A percentile compares a stretch with the other conserved stretches of the same genome.
These are phyloP conservation scores for Saccharomycopsis lassenensis DNA, from an alignment of 805 yeast genomes.

Conservation along the genomic window DNA sequence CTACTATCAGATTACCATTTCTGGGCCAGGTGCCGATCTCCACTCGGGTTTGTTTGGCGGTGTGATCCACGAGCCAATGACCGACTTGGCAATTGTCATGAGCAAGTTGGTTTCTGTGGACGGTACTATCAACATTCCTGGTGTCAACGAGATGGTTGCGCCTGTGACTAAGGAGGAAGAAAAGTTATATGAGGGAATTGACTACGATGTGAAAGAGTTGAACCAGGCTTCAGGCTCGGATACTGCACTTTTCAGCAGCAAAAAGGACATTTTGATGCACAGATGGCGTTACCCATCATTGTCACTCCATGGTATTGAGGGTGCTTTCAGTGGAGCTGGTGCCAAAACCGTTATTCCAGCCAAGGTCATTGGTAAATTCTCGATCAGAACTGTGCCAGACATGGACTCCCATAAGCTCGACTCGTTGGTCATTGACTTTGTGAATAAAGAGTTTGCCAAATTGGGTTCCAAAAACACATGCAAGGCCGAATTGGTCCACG, in stretches of 20 bases:
- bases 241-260: slow-evolving; percentile 65
- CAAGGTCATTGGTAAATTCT: slow-evolving; percentile 86
- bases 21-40: slow-evolving; percentile 94
- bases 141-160: slow-evolving; percentile 89
- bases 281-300: slow-evolving; percentile 98
- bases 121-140: slow-evolving; percentile 82
- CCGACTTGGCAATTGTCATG: slow-evolving; percentile 75
- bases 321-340: slow-evolving; percentile 90
- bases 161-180: slow-evolving; percentile 78
- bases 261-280: slow-evolving; percentile 86
- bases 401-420: slow-evolving; percentile 74
- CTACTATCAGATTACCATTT: slow-evolving; percentile 73
- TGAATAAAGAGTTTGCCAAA: slow-evolving; percentile 51
- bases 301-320: slow-evolving; percentile 94
- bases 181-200: slow-evolving; percentile 72
- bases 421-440: slow-evolving; percentile 61
- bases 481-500: slow-evolving; percentile 73
- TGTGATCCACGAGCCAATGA: slow-evolving; percentile 93
- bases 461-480: slow-evolving; percentile 70
- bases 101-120: slow-evolving; percentile 64
- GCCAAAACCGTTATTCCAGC: slow-evolving; percentile 99
- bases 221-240: slow-evolving; percentile 83
- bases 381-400: slow-evolving; percentile 95
- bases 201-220: slow-evolving; percentile 73
- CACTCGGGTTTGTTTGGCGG: slow-evolving; percentile 99